Evolutionary conservation across 2,329 filamentous ascomycete species (phyloP).

Genomic region (Cercospora berteroae): DNA sequence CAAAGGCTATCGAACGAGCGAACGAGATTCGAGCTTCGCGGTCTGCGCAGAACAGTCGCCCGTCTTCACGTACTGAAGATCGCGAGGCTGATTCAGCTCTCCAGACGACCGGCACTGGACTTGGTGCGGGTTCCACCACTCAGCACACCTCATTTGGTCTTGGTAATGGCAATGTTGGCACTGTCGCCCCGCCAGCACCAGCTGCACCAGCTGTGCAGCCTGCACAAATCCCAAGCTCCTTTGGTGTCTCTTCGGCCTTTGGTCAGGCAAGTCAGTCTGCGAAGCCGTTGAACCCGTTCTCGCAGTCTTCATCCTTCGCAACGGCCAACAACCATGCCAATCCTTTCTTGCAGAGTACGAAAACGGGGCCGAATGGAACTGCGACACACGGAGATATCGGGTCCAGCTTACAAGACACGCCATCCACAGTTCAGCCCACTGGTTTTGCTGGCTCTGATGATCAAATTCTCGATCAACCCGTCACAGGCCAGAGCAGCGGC

Average conservation of each 20-base stretch:
- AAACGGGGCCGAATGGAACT: background rate
- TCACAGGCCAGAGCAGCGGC: background rate
- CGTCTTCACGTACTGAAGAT: constrained; percentile 20
- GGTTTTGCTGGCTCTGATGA: background rate
- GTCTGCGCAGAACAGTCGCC: constrained; percentile 20
- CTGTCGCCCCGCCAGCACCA: background rate
- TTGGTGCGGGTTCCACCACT: background rate
- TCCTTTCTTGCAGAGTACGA: constrained; percentile 19
- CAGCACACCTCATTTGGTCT: background rate
- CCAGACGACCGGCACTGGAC: background rate
- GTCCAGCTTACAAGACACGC: background rate
- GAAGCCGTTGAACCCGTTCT: constrained; percentile 17
- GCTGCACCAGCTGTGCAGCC: background rate
- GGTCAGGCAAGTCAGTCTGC: background rate
- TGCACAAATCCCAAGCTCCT: background rate
- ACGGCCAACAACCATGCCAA: constrained; percentile 3
- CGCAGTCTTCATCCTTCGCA: constrained; percentile 19
- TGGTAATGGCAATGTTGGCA: background rate
- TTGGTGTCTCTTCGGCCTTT: constrained; percentile 1
- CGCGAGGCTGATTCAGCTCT: background rate
- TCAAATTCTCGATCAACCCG: background rate
- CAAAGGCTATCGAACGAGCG: constrained; percentile 36
- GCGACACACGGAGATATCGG: background rate
- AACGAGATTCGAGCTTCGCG: constrained; percentile 31
- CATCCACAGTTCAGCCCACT: background rate